Base-by-base conservation (phyloP, 1,284 basidiomycete species). In the Cutaneotrichosporon cavernicola region DNA sequence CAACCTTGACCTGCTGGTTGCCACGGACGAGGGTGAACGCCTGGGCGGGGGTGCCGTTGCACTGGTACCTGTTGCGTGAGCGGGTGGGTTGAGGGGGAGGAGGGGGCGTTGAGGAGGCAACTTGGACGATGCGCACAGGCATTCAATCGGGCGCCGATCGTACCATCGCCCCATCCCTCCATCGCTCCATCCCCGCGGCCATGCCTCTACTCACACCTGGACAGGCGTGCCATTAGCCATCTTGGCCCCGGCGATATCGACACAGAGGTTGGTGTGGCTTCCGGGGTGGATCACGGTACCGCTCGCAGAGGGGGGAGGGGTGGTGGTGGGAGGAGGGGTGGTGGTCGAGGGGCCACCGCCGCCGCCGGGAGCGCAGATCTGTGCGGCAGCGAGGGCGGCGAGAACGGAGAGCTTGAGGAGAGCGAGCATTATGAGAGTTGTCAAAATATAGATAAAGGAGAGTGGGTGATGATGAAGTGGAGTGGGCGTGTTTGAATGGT, bases 151-250 rank as follows among this genome's bases (percentile, higher is more conserved):
- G 2, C 26, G 26, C 1, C 26, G 26, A 26, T 26, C 26, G 26
- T 3, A 2, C 26, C 26, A 26, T 26, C 26, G 2, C 26, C 3
- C n/a, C 26, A 26, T 26, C 2, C 26, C 26, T 26, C 26, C 26
- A 26, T 26, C 26, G 2, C 26, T 26, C 26, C 26, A 26, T 26
- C 2, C 26, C 26, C 26, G 3, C 3, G 26, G 2, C 26, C 26
- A 26, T 26, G 26, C 26, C 26, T 26, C 26, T 13, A 62, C 65
- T 62, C 52, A 67, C 59, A 64, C 16, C 65, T 69, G 67, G n/a
- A 70, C 67, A 21, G 67, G 65, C 38, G 67, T 67, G 49, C 69
- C 69, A 59, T 70, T 70, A 50, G 57, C 59, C 43, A 62, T 64
- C 36, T 58, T 59, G 55, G 63, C 67, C 14, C 58, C 64, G 22